phyloP scores from a whole-genome alignment of 768 basidiomycete genomes.

The Leccinum boreale region DNA sequence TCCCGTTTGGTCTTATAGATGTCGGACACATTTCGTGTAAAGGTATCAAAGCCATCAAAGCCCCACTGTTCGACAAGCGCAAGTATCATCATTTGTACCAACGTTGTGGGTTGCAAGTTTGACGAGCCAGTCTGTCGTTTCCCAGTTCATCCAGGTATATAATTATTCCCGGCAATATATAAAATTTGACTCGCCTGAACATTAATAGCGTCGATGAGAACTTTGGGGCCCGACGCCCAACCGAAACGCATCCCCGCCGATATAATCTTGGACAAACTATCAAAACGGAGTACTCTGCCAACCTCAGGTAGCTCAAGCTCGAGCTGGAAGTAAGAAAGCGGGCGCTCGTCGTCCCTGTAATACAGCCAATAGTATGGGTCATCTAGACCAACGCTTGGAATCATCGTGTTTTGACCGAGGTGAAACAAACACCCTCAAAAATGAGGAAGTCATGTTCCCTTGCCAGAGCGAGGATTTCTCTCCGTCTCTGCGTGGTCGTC shows the following conservation, averaged over 20 bases:
- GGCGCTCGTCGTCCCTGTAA: slow-evolving; percentile 54
- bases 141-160: background rate
- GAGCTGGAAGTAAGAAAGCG: background rate
- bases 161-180: no score
- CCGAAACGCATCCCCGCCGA: no score
- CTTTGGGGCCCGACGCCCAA: no score
- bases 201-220: no score
- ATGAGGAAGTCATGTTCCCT: slow-evolving; percentile 70
- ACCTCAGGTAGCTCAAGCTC: background rate
- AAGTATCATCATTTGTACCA: slow-evolving; percentile 57
- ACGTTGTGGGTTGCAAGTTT: slow-evolving; percentile 57
- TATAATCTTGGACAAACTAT: slow-evolving; percentile 60
- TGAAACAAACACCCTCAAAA: slow-evolving; percentile 54
- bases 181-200: no score
- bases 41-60: slow-evolving; percentile 62
- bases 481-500: slow-evolving; percentile 55
- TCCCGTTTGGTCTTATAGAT: slow-evolving; percentile 69
- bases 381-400: slow-evolving; percentile 35
- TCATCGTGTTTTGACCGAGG: background rate
- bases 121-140: slow-evolving; percentile 55
- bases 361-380: slow-evolving; percentile 71
- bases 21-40: slow-evolving; percentile 55
- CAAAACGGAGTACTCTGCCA: slow-evolving; percentile 64
- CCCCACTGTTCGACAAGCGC: slow-evolving; percentile 65
- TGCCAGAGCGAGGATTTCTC: slow-evolving; percentile 62